Conservation (phyloP, 2,329 filamentous ascomycete species). For the Ophiocordyceps camponoti-floridani region DNA sequence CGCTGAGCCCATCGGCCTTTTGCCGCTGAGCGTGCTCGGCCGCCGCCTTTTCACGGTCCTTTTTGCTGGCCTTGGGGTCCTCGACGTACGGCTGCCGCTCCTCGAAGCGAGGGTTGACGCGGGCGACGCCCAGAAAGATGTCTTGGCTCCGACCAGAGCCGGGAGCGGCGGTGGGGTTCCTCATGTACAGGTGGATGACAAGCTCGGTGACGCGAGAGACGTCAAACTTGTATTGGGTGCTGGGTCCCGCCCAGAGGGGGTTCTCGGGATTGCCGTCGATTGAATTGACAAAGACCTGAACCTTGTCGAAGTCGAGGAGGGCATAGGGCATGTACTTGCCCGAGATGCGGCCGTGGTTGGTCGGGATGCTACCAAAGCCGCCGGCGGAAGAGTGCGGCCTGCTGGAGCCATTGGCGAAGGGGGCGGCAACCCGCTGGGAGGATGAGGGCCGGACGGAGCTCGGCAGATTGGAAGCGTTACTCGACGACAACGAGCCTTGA, state of each 20-base stretch:
- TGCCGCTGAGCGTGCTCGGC: constrained; percentile 43
- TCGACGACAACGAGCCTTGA: constrained; percentile 57
- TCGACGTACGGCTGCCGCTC: constrained; percentile 54
- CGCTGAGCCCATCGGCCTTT: constrained; percentile 39
- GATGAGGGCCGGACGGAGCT: constrained; percentile 38
- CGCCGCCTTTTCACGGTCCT: constrained; percentile 64
- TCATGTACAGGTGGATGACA: constrained; percentile 80
- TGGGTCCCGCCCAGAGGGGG: constrained; percentile 89
- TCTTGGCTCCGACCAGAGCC: constrained; percentile 83
- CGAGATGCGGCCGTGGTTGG: constrained; percentile 86
- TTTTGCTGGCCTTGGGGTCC: constrained; percentile 71
- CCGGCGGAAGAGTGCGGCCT: constrained; percentile 75
- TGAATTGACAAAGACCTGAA: constrained; percentile 95
- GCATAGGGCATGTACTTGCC: constrained; percentile 96
- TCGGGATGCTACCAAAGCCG: constrained; percentile 72
- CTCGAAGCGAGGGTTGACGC: constrained; percentile 84
- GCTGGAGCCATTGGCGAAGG: constrained; percentile 41
- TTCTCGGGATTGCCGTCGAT: constrained; percentile 90
- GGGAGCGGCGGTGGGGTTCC: constrained; percentile 75
- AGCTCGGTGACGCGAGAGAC: constrained; percentile 88
- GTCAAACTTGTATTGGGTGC: constrained; percentile 99
- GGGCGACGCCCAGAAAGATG: constrained; percentile 84
- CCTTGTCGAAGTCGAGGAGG: constrained; percentile 94
- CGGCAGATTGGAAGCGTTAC: constrained; percentile 27
- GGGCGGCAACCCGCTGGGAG: constrained; percentile 38